Evolutionary conservation across 805 yeast genomes (phyloP), one percentile per base, ranked within the genome.

Genomic region (Kazachstania psychrophila): DNA sequence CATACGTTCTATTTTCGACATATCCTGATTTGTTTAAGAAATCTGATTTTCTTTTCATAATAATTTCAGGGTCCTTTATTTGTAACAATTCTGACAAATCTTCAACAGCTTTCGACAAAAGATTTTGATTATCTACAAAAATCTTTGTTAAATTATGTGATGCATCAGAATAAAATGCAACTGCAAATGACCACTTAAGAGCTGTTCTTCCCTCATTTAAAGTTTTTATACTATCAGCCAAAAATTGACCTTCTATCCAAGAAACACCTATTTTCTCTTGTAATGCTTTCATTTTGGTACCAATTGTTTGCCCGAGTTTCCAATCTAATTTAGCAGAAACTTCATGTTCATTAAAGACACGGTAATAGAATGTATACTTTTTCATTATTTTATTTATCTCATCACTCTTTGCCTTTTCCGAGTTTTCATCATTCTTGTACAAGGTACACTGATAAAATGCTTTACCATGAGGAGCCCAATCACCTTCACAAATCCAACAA

Each of bases 401-500:
- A 35, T 63, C 62, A 14, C 54, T 43, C 3, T 40, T 28, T 9
- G 33, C 28, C 28, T 47, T 51, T n/a, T 35, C 33, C 6, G 23
- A 27, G 10, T 37, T 54, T 8, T 67, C 70, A 18, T 63, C 64
- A 30, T 66, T 69, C 31, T 69, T 69, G 56, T 58, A 82, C 35
- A 75, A 61, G 42, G 72, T 75, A 54, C 97, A 89, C 40, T 75
- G 73, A 58, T 75, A 87, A 60, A 66, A 75, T 29, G 66, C 62
- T 20, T 69, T 65, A 3, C 75, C 76, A 61, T 89, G 97, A 12
- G 60, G 61, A 0, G 55, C 50, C 98, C 98, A 89, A 23, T 66
- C 71, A 3, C 78, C 78, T 43, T 74, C 56, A 59, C 98, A 92
- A 27, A 88, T 76, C 98, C 98, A 92, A 59, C 98, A 92, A 54